phyloP scores from a whole-genome alignment of 148 eudicot genomes.

The Fallopia convolvulus region DNA sequence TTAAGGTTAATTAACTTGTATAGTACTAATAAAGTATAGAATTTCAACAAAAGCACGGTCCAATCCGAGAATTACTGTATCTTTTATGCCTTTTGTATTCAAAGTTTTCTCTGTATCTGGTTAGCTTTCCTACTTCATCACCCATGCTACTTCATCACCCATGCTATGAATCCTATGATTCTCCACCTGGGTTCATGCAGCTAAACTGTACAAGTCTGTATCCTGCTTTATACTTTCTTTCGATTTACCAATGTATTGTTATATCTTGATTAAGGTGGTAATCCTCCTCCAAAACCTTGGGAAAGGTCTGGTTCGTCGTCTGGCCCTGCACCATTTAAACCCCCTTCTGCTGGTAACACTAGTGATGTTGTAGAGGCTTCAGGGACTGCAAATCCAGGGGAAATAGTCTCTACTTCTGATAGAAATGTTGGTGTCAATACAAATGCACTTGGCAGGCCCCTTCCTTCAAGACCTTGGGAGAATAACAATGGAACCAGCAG shows the following conservation, averaged over 20 bases:
- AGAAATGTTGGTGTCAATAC: slow-evolving; percentile 37
- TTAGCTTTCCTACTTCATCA: not conserved
- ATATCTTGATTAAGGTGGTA: slow-evolving; percentile 27
- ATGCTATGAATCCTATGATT: not conserved
- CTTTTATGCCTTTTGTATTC: not conserved
- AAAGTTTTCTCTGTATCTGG: not conserved
- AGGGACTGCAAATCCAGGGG: slow-evolving; percentile 93
- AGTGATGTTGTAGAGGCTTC: slow-evolving; percentile 96
- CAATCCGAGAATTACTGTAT: not conserved
- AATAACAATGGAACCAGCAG: slow-evolving; percentile 40
- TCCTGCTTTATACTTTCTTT: not conserved
- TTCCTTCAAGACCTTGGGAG: slow-evolving; percentile 96
- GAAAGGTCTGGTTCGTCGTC: slow-evolving; percentile 84
- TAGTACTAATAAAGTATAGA: not conserved
- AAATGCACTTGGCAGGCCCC: slow-evolving; percentile 66
- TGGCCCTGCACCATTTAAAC: slow-evolving; percentile 88
- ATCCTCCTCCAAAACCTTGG: slow-evolving; percentile 95
- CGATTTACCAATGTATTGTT: not conserved
- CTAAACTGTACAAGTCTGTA: not conserved
- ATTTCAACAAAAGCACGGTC: not conserved
- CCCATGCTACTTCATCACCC: not conserved
- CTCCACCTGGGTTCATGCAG: not conserved
- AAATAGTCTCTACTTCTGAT: slow-evolving; percentile 61
- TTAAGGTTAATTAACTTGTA: not conserved
- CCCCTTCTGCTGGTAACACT: slow-evolving; percentile 80